Percentiles rank a stretch among this genome's conserved stretches.
These are phyloP conservation scores for Nevesoporus exiguus DNA, from an alignment of 768 basidiomycete species.

Conservation along the genomic window DNA sequence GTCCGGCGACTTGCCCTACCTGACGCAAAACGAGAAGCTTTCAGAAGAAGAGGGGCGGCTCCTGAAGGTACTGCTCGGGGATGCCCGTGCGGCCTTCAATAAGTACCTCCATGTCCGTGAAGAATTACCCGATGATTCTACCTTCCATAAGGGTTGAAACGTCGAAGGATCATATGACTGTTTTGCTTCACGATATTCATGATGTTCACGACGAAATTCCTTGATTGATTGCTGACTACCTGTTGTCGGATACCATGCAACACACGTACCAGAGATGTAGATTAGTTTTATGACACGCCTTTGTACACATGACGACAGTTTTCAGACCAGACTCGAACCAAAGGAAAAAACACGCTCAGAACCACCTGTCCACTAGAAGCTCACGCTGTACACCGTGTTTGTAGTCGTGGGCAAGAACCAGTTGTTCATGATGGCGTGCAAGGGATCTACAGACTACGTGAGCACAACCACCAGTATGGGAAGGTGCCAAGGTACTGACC, in stretches of 20 bases:
- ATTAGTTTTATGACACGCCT: neutral
- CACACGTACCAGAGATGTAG: neutral
- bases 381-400: conserved; percentile 26
- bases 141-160: neutral
- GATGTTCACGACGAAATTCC: neutral
- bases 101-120: neutral
- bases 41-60: neutral
- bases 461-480: neutral
- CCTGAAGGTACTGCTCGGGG: conserved; percentile 1
- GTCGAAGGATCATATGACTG: neutral
- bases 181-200: neutral
- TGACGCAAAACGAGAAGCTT: neutral
- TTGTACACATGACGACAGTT: neutral
- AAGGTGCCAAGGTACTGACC: conserved; percentile 4
- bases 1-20: neutral
- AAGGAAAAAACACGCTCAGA: neutral
- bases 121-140: neutral
- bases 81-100: neutral
- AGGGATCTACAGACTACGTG: neutral
- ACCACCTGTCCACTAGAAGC: conserved; percentile 16
- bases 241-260: neutral
- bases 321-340: neutral
- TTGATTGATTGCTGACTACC: neutral
- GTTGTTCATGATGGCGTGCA: conserved; percentile 1
- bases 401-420: conserved; percentile 7